Conservation (phyloP, 441 rosid species). For the Gossypium schwendimanii region DNA sequence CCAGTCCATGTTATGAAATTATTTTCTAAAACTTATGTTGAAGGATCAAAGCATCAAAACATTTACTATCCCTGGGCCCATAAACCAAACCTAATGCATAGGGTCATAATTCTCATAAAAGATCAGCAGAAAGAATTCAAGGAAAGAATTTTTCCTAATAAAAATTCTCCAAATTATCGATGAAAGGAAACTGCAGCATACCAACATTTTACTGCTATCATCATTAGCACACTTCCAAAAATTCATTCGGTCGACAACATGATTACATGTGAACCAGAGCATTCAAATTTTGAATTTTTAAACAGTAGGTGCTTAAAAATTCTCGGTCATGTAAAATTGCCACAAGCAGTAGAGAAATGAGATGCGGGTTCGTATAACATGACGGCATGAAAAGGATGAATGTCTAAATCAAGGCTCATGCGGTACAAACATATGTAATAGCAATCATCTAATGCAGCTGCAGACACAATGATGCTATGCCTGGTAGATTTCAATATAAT, state of each 20-base stretch:
- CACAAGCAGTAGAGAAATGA: neutral
- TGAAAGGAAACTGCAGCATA: neutral
- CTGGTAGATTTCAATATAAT: neutral
- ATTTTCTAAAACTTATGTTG: neutral
- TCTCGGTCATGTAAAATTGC: neutral
- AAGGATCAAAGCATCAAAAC: neutral
- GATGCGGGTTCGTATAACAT: conserved; percentile 12
- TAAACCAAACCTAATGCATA: neutral
- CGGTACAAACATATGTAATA: conserved; percentile 4
- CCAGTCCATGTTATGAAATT: neutral
- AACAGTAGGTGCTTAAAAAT: neutral
- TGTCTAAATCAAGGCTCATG: conserved; percentile 6
- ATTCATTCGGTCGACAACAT: neutral
- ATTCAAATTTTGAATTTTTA: conserved; percentile 36
- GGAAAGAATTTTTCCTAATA: neutral
- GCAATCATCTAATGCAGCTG: neutral
- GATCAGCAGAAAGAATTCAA: neutral
- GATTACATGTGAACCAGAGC: neutral
- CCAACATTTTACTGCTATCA: neutral
- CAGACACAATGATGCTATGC: neutral
- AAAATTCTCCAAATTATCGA: neutral
- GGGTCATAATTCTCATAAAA: conserved; percentile 2
- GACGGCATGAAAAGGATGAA: conserved; percentile 10
- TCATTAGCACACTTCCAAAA: neutral
- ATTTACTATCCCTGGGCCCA: neutral